Evolutionary conservation across 78 protist genomes (phyloP).

Genomic region (Isochrysis galbana): DNA sequence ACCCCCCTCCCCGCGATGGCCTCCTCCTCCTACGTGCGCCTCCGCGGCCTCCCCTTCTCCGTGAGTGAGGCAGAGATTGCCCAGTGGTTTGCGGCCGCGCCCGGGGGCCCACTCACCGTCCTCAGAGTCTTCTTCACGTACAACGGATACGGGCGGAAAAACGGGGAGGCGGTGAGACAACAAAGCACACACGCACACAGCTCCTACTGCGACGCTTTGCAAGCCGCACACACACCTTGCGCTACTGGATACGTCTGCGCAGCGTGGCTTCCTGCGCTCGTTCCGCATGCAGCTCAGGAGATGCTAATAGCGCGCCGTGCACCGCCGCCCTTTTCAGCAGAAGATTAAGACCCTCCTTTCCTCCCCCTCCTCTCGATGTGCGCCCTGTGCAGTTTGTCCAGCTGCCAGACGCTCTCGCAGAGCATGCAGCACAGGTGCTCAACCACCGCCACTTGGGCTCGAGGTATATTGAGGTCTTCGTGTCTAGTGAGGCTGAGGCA

Average conservation of each 20-base stretch:
- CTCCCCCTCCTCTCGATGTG: not conserved
- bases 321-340: too few relatives aligned
- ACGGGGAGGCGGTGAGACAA: conserved; percentile 2
- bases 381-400: not conserved
- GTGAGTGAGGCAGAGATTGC: not conserved
- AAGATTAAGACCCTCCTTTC: too few relatives aligned
- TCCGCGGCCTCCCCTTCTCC: not conserved
- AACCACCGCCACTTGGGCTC: conserved; percentile 12
- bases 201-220: too few relatives aligned
- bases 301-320: too few relatives aligned
- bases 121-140: not conserved
- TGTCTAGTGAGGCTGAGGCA: not conserved
- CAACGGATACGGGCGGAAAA: not conserved
- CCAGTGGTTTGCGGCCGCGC: not conserved
- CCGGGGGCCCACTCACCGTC: not conserved
- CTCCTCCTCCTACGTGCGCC: not conserved
- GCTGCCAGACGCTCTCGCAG: not conserved
- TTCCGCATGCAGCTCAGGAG: too few relatives aligned
- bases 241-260: too few relatives aligned
- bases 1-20: too few relatives aligned
- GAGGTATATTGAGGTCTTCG: conserved; percentile 28
- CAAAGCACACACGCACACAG: too few relatives aligned
- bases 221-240: too few relatives aligned
- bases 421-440: not conserved
- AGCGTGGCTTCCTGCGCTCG: too few relatives aligned